These are phyloP conservation scores for Hawksworthiomyces lignivorus DNA, from an alignment of 2,329 filamentous ascomycete species.

Conservation along the genomic window DNA sequence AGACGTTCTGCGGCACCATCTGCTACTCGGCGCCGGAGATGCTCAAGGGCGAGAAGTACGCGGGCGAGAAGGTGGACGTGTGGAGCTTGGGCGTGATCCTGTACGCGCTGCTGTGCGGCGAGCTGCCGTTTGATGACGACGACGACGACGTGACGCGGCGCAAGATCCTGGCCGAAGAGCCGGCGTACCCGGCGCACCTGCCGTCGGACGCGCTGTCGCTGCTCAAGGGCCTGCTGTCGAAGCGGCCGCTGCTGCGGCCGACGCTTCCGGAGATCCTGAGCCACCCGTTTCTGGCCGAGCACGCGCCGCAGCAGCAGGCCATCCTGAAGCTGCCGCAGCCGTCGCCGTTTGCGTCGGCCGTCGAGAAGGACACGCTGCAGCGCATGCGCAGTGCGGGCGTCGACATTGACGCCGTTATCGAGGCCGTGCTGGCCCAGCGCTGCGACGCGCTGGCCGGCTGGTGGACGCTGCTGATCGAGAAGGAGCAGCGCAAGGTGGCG, in stretches of 20 bases:
- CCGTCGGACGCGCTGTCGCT: conserved; percentile 70
- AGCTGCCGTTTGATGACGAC: conserved; percentile 93
- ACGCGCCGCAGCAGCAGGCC: conserved; percentile 80
- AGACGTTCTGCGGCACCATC: conserved; percentile 95
- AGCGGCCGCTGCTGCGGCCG: conserved; percentile 77
- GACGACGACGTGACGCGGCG: conserved; percentile 80
- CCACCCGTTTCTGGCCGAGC: conserved; percentile 79
- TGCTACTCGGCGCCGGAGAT: conserved; percentile 98
- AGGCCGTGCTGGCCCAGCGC: conserved; percentile 82
- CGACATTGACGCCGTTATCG: conserved; percentile 88
- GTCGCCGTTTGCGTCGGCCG: conserved; percentile 71
- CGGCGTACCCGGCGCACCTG: conserved; percentile 74
- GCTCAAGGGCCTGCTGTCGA: conserved; percentile 75
- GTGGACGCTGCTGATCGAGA: conserved; percentile 93
- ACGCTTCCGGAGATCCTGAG: conserved; percentile 76
- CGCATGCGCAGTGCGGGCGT: conserved; percentile 91
- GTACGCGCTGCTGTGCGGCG: conserved; percentile 73
- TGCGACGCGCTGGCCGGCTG: conserved; percentile 89
- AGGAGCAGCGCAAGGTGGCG: conserved; percentile 80
- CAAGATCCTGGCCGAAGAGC: conserved; percentile 78
- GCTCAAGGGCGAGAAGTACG: conserved; percentile 97
- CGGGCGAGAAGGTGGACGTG: conserved; percentile 94
- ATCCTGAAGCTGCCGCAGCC: conserved; percentile 78
- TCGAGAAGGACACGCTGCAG: conserved; percentile 87
- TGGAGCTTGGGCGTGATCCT: conserved; percentile 86